Evolutionary conservation across 1,139 yeast genomes (phyloP), one percentile per base, ranked within the genome.

Genomic region (Debaryomycetaceae sp.): DNA sequence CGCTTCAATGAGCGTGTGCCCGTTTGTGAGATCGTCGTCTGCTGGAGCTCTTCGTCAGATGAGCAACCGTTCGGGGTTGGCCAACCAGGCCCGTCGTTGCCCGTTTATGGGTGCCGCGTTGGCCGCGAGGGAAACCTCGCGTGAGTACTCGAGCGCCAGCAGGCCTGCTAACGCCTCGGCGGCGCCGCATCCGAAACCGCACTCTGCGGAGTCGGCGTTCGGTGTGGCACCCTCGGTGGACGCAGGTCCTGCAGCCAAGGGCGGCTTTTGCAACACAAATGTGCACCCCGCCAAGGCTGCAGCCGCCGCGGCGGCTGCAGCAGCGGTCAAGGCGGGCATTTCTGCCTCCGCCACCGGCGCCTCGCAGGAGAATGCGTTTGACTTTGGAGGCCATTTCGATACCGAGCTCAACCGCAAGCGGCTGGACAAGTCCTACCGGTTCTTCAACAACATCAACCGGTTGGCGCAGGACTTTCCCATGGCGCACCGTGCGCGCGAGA

Each of bases 361-460:
- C n/a, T 40, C 72, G 16, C 60, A 65, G 27, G 81, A 74, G 40
- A 35, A 54, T 15, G 41, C 68, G 3, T 83, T 79, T 54, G 85
- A 82, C 52, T 86, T 78, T 57, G 68, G 74, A 31, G 80, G 79
- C 2, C 67, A 75, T 45, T 75, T 83, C 53, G 68, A 68, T 31
- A 50, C 56, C 32, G 93, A 85, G 46, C 64, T 91, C 43, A 58
- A 68, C 38, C 75, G 74, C 51, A 91, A 91, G 64, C 78, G 94
- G 56, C 49, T 64, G 31, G 98, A 93, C 65, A 86, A 84, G 58
- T 86, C 96, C 18, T 91, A 91, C 64, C 82, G 99, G 49, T 89
- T 75, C 57, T 91, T 91, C 72, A 91, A 93, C 74, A 91, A 91
- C 68, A 88, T 91, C 65, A 91, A 91, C 67, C 80, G 99, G 45